These are phyloP conservation scores for Sambucus nigra DNA, from an alignment of 129 eudicot genomes.

Conservation along the genomic window DNA sequence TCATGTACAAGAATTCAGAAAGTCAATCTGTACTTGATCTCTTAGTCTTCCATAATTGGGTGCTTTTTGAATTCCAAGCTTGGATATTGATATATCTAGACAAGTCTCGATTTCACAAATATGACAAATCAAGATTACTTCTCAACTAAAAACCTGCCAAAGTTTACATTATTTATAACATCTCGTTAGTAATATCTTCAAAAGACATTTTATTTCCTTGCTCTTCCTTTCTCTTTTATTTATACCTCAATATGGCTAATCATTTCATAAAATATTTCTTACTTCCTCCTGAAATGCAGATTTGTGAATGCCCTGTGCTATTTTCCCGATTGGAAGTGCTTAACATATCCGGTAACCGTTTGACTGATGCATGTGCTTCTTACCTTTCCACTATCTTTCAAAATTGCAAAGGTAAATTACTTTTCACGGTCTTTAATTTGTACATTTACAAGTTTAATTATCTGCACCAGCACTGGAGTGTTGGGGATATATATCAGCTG, in stretches of 20 bases:
- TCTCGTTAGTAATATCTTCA: background rate
- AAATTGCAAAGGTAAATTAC: conserved; percentile 63
- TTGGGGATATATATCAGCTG: background rate
- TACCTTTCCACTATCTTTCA: conserved; percentile 68
- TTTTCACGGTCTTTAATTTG: background rate
- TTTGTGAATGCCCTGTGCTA: conserved; percentile 73
- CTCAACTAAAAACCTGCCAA: background rate
- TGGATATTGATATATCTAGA: background rate
- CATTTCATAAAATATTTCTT: conserved; percentile 1
- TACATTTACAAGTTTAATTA: conserved; percentile 5
- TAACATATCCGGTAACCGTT: conserved; percentile 77
- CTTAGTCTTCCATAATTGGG: background rate
- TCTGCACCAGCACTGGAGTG: background rate
- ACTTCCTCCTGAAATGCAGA: conserved; percentile 32
- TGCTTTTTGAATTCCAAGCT: background rate
- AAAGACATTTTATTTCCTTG: background rate
- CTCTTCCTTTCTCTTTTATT: background rate
- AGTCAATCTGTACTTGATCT: background rate
- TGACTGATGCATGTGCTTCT: conserved; percentile 83
- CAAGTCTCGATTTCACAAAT: background rate
- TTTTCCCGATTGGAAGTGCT: conserved; percentile 86
- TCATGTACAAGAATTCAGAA: background rate
- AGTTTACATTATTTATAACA: too few relatives aligned
- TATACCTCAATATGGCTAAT: background rate
- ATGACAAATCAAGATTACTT: background rate